Base-by-base conservation (phyloP, 768 basidiomycete genomes). In the Tricholoma furcatifolium region DNA sequence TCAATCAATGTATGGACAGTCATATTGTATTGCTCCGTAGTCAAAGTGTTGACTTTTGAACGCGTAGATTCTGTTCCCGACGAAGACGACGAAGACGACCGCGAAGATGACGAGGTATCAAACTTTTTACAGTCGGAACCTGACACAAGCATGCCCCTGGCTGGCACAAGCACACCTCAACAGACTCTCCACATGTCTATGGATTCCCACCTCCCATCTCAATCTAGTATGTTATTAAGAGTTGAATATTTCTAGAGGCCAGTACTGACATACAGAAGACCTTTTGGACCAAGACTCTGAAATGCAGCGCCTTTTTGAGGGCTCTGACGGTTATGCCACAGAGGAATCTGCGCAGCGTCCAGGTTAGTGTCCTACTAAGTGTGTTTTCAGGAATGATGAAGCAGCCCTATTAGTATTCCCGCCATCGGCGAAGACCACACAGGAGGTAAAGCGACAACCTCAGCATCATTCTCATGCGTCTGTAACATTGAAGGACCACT, bases 271-370 rank as follows among this genome's bases (percentile, higher is more conserved):
- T 15, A 5, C 11, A 9, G 41, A 54, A 88, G 86, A 88, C 69
- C 71, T 88, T 14, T 65, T 88, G 51, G 85, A 87, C 18, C 76
- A 80, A 50, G 83, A 89, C 59, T 84, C 85, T 2, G 85, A 85
- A 59, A 88, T 89, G 87, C 83, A 82, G 49, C 76, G 78, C 47
- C 81, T 74, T 9, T 79, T 89, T 61, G 74, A 78, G 24, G 80
- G 73, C 18, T 61, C 82, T 52, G 78, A 82, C 48, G 82, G 76
- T 59, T 81, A 72, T 56, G 82, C 80, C 34, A 74, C 65, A 34
- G 74, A 74, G 18, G 53, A 53, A 35, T 56, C 45, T 42, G 58
- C 43, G 50, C 61, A 57, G 21, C 64, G 46, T 40, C 56, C 58
- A 21, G 48, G 60, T 66, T 31, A 35, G 58, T 36, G 35, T 24